These are phyloP conservation scores for Leptodermis oblonga DNA, from an alignment of 257 asterid species.

Conservation along the genomic window DNA sequence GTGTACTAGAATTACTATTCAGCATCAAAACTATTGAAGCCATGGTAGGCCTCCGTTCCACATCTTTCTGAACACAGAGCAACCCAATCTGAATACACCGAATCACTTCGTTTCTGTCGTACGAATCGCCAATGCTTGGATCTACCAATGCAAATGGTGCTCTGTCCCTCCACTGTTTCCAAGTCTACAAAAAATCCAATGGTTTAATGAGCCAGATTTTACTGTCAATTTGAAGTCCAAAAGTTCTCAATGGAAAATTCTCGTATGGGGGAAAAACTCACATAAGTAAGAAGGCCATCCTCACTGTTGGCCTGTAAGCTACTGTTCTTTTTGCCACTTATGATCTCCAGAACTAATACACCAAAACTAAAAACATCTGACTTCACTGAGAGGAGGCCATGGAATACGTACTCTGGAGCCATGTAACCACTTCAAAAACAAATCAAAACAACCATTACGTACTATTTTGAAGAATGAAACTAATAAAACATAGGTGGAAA, in stretches of 20 bases:
- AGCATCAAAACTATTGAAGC: constrained; percentile 28
- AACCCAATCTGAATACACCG: constrained; percentile 24
- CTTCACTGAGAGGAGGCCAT: neutral
- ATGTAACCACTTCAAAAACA: neutral
- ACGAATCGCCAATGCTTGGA: constrained; percentile 14
- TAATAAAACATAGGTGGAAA: too few species aligned
- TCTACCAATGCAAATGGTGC: constrained; percentile 20
- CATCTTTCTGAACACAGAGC: too few species aligned
- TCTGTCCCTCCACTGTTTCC: constrained; percentile 19
- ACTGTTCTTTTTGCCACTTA: constrained; percentile 5
- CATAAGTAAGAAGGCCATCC: neutral
- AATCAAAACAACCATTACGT: neutral
- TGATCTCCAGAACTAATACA: neutral
- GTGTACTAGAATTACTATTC: neutral
- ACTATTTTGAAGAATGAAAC: too few species aligned
- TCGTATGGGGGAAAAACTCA: neutral
- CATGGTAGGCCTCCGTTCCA: too few species aligned
- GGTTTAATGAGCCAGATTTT: too few species aligned
- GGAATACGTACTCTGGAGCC: neutral
- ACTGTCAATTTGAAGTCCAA: too few species aligned
- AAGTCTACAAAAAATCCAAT: too few species aligned
- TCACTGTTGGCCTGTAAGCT: neutral
- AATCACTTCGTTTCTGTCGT: constrained; percentile 11
- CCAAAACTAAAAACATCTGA: constrained; percentile 9
- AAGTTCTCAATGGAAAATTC: too few species aligned